Evolutionary conservation across 352 stramenopile species (phyloP), one percentile per base, ranked within the genome.

Genomic region (Phytophthora pisi): DNA sequence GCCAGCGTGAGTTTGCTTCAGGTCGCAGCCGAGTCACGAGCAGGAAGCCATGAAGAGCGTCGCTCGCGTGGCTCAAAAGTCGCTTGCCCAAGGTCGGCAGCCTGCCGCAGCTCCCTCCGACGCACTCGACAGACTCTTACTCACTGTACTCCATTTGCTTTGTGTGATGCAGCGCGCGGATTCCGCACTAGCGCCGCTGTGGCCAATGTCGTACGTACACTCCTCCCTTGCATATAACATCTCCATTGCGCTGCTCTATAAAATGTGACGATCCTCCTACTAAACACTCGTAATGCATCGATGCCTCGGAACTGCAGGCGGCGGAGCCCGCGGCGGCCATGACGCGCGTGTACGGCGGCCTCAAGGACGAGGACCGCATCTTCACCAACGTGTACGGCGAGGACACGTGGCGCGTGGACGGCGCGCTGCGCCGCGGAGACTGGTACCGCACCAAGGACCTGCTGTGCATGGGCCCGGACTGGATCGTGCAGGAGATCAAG

Each of bases 301-400:
- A 51, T 13, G 36, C 34, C 40, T 20, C 34, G 15, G 5, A 49
- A 40, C 23, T 64, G 11, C 42, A 86, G 69, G 70, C 66, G 31
- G 70, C 67, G 2, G 81, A 89, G 57, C 70, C 84, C 57, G 71
- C 79, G 10, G 77, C 82, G 36, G 64, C 69, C 18, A 92, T 95
- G 83, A 83, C 80, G 24, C 84, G 87, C 51, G 88, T 95, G 45
- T 98, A 99, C 76, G 96, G 96, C 66, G 96, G 97, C 36, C 86
- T 99, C 20, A 93, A 98, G 64, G 97, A 99, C 84, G 94, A 99
- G 77, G 98, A 99, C 79, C 92, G 98, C 47, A 99, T 99, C 77
- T 99, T 99, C 82, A 99, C 97, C 53, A 99, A 99, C 79, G 76
- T 99, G 18, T 99, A 99, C 84, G 98, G 97, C 54, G 97, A 99